These are phyloP conservation scores for Coriaria nepalensis DNA, from an alignment of 306 rosid species.

Conservation along the genomic window DNA sequence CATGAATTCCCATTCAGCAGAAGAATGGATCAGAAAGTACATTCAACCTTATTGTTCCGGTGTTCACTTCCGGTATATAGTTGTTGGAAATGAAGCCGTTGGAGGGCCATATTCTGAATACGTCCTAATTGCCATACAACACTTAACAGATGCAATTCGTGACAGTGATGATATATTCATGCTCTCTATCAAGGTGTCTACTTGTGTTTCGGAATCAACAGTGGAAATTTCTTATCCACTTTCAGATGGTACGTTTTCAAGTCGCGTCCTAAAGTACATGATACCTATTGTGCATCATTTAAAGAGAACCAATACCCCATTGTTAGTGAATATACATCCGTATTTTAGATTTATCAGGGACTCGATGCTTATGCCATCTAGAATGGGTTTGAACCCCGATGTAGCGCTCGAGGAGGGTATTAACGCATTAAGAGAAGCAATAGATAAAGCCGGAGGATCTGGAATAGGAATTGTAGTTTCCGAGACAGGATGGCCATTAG, in stretches of 20 bases:
- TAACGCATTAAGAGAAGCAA: too few species aligned
- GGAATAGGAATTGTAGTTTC: background rate
- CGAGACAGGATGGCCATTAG: background rate
- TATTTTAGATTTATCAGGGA: too few species aligned
- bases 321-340: background rate
- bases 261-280: background rate
- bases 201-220: background rate
- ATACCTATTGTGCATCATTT: background rate
- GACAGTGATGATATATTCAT: too few species aligned
- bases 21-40: background rate
- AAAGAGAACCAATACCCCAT: background rate
- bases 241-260: background rate
- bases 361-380: too few species aligned
- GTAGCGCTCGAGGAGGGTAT: too few species aligned
- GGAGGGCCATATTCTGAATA: background rate
- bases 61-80: background rate
- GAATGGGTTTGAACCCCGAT: too few species aligned
- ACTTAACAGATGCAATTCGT: background rate
- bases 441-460: too few species aligned
- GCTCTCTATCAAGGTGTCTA: background rate
- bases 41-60: background rate
- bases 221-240: too few species aligned
- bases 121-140: background rate
- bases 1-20: background rate
- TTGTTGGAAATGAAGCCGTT: background rate